Percentiles rank a stretch among this genome's conserved stretches.
These are phyloP conservation scores for Peterozyma toletana DNA, from an alignment of 805 yeast genomes.

Conservation along the genomic window DNA sequence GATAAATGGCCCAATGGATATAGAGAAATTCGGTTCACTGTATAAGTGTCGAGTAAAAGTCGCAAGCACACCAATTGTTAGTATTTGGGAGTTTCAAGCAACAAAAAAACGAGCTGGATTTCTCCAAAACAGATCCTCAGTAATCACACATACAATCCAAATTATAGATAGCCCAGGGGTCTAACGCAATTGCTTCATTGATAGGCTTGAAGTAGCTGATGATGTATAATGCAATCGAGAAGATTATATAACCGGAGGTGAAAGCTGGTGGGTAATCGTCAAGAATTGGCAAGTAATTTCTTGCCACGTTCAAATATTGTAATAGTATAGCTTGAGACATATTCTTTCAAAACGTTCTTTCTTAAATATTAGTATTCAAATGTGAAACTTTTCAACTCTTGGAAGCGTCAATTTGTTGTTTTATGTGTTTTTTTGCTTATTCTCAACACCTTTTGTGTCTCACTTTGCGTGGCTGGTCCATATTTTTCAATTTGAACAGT, in stretches of 20 bases:
- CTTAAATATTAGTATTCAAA: background rate
- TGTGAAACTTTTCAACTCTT: background rate
- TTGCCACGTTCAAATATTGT: conserved; percentile 4
- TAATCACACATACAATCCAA: conserved; percentile 25
- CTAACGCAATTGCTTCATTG: conserved; percentile 36
- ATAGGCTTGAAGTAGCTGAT: conserved; percentile 22
- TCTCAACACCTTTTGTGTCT: no score
- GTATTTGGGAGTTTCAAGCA: no score
- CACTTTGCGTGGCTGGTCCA: no score
- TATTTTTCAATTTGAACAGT: no score
- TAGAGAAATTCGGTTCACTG: conserved; percentile 49
- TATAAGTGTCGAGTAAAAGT: conserved; percentile 17
- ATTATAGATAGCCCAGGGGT: conserved; percentile 46
- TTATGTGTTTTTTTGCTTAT: no score
- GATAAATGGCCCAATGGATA: conserved; percentile 68
- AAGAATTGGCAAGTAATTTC: conserved; percentile 5
- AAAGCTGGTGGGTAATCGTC: conserved; percentile 47
- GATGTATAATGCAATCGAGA: conserved; percentile 38
- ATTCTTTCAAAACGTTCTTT: background rate
- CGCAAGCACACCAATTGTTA: background rate
- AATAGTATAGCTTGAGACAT: conserved; percentile 1
- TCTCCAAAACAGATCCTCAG: no score
- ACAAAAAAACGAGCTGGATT: background rate
- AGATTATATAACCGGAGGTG: conserved; percentile 52
- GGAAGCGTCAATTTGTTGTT: no score